Base-by-base conservation (phyloP, 129 eudicot genomes). In the Kitagawia praeruptora region DNA sequence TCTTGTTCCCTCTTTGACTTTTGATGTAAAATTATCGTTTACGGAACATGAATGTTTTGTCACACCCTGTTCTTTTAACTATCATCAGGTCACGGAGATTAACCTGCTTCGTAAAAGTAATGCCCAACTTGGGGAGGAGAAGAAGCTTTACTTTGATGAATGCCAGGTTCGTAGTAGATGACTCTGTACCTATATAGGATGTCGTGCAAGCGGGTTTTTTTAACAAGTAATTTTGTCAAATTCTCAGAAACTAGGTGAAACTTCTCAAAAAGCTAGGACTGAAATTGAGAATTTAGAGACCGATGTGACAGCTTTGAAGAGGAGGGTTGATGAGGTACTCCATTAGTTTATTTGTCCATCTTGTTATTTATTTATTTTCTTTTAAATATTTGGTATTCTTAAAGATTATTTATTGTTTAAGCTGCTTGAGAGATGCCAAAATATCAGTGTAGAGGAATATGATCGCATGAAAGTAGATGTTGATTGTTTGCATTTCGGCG, bases 91-190 rank as follows among this genome's bases (percentile, higher is more conserved):
- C 76, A 84, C 94, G 79, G 99, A 95, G 63, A 86, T 95, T 85
- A 95, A 84, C 72, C 83, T 95, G 78, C 94, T 95, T 27, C 91
- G 99, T 69, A 97, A 95, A 84, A 95, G 99, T 76, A 95, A 95
- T 77, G 78, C 83, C 31, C 99, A 95, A 81, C 96, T 95, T 13
- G 81, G 99, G 82, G 99, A 95, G 78, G 99, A 95, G 78, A 95
- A 89, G 83, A 81, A 79, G 78, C 91, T 86, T 66, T 92, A 95
- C 83, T 90, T 92, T 67, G 94, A 95, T 49, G 99, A 95, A 82
- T 92, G 99, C 85, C 96, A 89, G 87, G 87, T 84, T 69, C 42
- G 53, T 27, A 45, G 63, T 12, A 16, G 58, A 21, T 23, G 3
- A 18, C 15, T 38, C 11, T 8, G n/a, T n/a, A 45, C 3, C 16